Percentiles rank a stretch among this genome's conserved stretches.
phyloP scores from a whole-genome alignment of 2,329 filamentous ascomycete species.

The Fusarium subtropicale region DNA sequence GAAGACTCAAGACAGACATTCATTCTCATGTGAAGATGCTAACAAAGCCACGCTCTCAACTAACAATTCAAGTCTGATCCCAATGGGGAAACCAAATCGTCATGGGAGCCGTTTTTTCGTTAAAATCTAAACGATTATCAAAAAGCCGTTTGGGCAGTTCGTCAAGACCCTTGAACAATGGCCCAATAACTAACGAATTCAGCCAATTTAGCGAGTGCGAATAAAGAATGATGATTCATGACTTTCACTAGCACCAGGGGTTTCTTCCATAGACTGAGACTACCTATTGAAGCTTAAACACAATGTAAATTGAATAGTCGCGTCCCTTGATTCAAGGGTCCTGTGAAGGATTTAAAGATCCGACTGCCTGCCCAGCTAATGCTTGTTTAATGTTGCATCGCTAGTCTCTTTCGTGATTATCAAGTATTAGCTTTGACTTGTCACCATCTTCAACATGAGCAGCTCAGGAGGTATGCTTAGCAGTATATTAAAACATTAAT shows the following conservation, averaged over 20 bases:
- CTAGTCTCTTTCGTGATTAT: constrained; percentile 6
- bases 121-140: constrained; percentile 14
- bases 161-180: neutral
- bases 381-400: neutral
- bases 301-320: neutral
- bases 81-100: constrained; percentile 39
- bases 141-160: neutral
- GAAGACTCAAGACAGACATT: neutral
- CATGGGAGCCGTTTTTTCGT: neutral
- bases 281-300: constrained; percentile 28
- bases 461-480: constrained; percentile 21
- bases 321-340: constrained; percentile 13
- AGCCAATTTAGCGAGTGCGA: neutral
- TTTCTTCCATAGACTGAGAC: neutral
- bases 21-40: neutral
- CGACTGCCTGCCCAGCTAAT: neutral
- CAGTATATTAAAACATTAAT: too few relatives aligned
- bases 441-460: constrained; percentile 31
- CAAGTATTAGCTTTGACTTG: constrained; percentile 28
- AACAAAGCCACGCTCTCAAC: neutral
- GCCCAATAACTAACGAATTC: neutral
- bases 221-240: constrained; percentile 43
- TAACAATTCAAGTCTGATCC: neutral
- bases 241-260: constrained; percentile 15
- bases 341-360: constrained; percentile 11